Evolutionary conservation across 768 basidiomycete species (phyloP).

Genomic region (Mycena polygramma): DNA sequence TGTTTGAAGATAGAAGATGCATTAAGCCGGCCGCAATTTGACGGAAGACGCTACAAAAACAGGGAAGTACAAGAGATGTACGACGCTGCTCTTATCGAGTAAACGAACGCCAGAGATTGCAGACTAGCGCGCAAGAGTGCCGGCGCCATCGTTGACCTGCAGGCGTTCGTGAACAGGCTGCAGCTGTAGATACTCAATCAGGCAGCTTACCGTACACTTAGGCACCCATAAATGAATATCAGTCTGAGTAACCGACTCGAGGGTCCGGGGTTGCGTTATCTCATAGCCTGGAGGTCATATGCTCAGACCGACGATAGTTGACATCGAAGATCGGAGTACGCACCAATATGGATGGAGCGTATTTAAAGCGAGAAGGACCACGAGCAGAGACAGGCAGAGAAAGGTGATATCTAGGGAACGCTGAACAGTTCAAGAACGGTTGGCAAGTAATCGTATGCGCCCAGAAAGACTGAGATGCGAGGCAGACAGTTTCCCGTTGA

Average conservation of each 20-base stretch:
- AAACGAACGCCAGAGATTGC: background rate
- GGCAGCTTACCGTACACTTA: constrained; percentile 17
- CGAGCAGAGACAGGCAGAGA: no score
- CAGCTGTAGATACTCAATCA: background rate
- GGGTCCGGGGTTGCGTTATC: constrained; percentile 15
- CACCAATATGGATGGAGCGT: no score
- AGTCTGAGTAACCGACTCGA: constrained; percentile 2
- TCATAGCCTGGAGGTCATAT: constrained; percentile 7
- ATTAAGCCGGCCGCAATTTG: background rate
- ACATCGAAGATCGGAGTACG: no score
- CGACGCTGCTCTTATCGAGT: background rate
- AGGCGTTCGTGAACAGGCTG: background rate
- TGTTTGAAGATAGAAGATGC: background rate
- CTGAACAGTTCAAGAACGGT: no score
- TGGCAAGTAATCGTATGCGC: no score
- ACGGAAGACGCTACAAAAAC: background rate
- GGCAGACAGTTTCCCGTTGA: no score
- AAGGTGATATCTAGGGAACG: no score
- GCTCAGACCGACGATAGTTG: no score
- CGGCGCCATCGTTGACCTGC: constrained; percentile 22
- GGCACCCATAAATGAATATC: constrained; percentile 15
- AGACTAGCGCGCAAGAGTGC: background rate
- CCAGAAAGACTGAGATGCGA: no score
- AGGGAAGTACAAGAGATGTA: no score
- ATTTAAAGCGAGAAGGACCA: no score